Base-by-base conservation (phyloP, 2,329 filamentous ascomycete species). In the Monascus ruber region DNA sequence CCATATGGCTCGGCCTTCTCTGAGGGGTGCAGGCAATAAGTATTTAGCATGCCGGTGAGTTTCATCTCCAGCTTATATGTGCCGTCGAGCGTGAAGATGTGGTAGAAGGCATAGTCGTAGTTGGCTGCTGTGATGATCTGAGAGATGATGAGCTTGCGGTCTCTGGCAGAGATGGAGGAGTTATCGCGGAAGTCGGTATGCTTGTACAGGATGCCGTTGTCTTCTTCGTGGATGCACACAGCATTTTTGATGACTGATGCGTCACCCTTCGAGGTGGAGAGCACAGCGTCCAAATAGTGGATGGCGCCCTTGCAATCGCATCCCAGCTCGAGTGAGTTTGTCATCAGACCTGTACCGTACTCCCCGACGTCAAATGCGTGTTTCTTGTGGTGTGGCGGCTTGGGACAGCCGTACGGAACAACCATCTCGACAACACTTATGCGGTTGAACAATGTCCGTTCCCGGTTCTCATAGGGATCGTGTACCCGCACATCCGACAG, bases 121-220 rank as follows among this genome's bases (percentile, higher is more conserved):
- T 94, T 94, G 28, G 87, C 87, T 1, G 86, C 87, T 0, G 87
- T 94, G 65, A 94, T 94, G 56, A 94, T 82, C 54, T 94, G 86
- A 47, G 85, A 86, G 50, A 94, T 72, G 56, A 94, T 73, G 39
- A 94, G 76, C 58, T 89, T 91, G 41, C 85, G 77, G 2, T 81
- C 85, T 24, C 87, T 79, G 0, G 86, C 93, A 2, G 93, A 83
- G 11, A 89, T 86, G 38, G 81, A 77, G 0, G 82, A 87, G 36
- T 88, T 81, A 53, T 94, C 86, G 33, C 87, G 76, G 73, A 93
- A 94, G 63, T 94, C 87, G 9, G 79, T 86, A 65, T 91, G 85
- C 68, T 94, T 94, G 74, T 54, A 55, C 6, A 54, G 47, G 24
- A 54, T 48, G 9, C 53, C 53, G 35, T 55, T 54, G 37, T 55